These are phyloP conservation scores for Sporothrix humicola DNA, from an alignment of 2,329 filamentous ascomycete genomes.

Conservation along the genomic window DNA sequence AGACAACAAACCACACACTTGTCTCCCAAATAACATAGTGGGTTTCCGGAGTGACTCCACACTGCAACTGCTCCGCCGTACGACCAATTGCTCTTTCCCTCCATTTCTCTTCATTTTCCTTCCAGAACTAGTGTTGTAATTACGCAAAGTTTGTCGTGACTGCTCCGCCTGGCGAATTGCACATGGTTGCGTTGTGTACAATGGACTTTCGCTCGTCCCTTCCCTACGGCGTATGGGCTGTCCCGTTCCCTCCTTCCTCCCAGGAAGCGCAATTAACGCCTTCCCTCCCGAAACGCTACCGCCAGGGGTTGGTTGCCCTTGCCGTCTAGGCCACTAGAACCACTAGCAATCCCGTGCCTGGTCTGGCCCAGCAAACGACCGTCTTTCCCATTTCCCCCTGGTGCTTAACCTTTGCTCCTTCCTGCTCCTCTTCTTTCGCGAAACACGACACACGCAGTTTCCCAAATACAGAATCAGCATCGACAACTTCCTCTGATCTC, in stretches of 20 bases:
- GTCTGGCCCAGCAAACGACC: slow-evolving; percentile 20
- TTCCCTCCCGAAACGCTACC: slow-evolving; percentile 27
- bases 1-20: slow-evolving; percentile 14
- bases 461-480: not conserved
- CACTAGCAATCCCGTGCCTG: slow-evolving; percentile 14
- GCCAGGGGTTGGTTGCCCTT: slow-evolving; percentile 27
- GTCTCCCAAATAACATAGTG: not conserved
- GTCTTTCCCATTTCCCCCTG: slow-evolving; percentile 11
- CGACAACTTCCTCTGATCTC: not conserved
- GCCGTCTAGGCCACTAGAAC: not conserved
- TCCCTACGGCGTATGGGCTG: slow-evolving; percentile 16
- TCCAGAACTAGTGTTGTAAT: slow-evolving; percentile 24
- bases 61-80: slow-evolving; percentile 13
- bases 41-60: slow-evolving; percentile 26
- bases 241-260: slow-evolving; percentile 26
- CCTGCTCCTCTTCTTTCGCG: slow-evolving; percentile 10
- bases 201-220: slow-evolving; percentile 1
- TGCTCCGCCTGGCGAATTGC: slow-evolving; percentile 22
- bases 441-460: slow-evolving; percentile 21
- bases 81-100: slow-evolving; percentile 10
- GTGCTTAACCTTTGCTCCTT: slow-evolving; percentile 14
- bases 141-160: slow-evolving; percentile 9
- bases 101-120: slow-evolving; percentile 24
- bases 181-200: slow-evolving; percentile 4
- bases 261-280: slow-evolving; percentile 17